Evolutionary conservation across 352 stramenopile species (phyloP), one percentile per base, ranked within the genome.

Genomic region (Ochromonadaceae sp.): DNA sequence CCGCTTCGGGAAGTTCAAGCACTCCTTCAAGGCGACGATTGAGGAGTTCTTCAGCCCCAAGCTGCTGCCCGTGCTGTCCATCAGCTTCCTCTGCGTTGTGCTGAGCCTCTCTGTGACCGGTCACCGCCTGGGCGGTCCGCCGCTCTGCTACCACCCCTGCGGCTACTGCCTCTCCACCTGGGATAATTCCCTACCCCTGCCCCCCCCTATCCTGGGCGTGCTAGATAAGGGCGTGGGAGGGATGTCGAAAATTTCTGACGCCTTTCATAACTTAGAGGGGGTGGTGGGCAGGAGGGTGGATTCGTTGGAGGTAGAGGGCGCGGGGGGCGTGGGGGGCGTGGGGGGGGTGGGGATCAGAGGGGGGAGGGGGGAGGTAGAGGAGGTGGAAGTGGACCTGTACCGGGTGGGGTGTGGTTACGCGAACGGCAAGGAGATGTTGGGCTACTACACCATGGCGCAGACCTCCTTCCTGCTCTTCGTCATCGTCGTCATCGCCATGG

Each of bases 391-490:
- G 40, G n/a, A 17, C 40, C 40, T 17, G 42, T 38, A 71, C 35
- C 53, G 41, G 0, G 31, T 66, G 44, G 67, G 61, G 25, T 72
- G 67, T 39, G 67, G 67, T 17, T 72, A 67, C 43, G 62, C 59
- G 17, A 72, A 72, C 38, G 62, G 67, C 26, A 72, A 72, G 44
- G 67, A 72, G 35, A 26, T 72, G 28, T 63, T 72, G 42, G 50
- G 53, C 1, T 71, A 58, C 35, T 72, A 72, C 65, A 72, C 67
- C 5, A 65, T 72, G 44, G 49, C 61, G 1, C 67, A 72, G 35
- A 72, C 61, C 22, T 67, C 67, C 12, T 71, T 72, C 32, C 49
- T 72, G 0, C 60, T 71, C 32, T 72, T 71, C 28, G n/a, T 72
- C 15, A 41, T 49, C 31, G 67, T 72, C 15, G 63, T 72, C 30